Evolutionary conservation across 139 green algal species (phyloP), one percentile per base, ranked within the genome.

Genomic region (Diplosphaera chodatii): DNA sequence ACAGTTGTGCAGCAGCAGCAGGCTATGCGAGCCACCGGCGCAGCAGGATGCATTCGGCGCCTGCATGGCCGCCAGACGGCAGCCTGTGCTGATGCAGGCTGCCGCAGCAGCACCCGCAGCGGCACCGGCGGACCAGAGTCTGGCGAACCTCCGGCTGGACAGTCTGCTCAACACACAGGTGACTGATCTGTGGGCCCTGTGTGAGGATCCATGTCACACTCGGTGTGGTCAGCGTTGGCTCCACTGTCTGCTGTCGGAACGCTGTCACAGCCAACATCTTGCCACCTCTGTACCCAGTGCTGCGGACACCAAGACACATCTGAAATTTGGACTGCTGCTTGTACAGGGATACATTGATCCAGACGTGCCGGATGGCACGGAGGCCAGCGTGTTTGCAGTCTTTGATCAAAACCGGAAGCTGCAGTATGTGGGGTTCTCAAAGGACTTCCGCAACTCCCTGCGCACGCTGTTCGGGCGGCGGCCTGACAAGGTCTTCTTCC

Each of bases 401-500:
- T 94, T 90, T 30, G 93, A 97, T 40, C 73, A 88, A 22, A 76
- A 83, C 27, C 83, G 90, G 67, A 89, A 89, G 73, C 77, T 97
- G 69, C 92, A 97, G 83, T 97, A 94, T 77, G 82, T 97, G 13
- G 92, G 92, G 4, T 97, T 97, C 70, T 91, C 85, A 28, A 87
- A 85, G 64, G 83, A 95, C 63, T 82, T 96, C 66, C 77, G 84
- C 25, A 88, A 90, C 75, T 89, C 89, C 27, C 83, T 97, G 70
- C 70, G 88, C 21, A 94, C 85, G 4, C 64, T 97, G 8, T 84
- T 97, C 34, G 80, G 82, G 34, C 78, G 92, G 21, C 79, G 91
- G 0, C 89, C 91, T 8, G 91, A 97, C 29, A 90, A 93, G 66
- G 80, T 87, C 3, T 81, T 90, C 80, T 95, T 85, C 74, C 96